Evolutionary conservation across 164 flowering plant species (phyloP).

Genomic region (grape (Vitis vinifera)): DNA sequence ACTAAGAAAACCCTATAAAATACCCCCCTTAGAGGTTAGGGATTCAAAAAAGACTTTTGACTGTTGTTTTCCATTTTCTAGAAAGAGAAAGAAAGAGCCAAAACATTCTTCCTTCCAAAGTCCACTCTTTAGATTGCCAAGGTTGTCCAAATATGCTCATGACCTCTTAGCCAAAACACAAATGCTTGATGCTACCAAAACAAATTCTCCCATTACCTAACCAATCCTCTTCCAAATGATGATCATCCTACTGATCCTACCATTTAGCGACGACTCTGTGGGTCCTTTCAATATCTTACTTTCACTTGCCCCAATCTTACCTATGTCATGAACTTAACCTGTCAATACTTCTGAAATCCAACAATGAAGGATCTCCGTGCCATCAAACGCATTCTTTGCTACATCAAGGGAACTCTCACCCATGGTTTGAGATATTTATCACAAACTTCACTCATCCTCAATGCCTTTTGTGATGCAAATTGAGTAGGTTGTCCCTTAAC

Average conservation of each 20-base stretch:
- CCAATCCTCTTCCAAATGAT: too few relatives aligned
- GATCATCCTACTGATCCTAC: background rate
- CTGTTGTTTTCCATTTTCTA: too few relatives aligned
- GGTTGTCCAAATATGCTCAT: too few relatives aligned
- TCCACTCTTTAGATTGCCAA: too few relatives aligned
- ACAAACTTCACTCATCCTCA: background rate
- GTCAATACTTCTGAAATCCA: slow-evolving; percentile 4
- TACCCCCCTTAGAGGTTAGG: too few relatives aligned
- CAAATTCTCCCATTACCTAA: background rate
- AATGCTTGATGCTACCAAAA: background rate
- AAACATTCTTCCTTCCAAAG: too few relatives aligned
- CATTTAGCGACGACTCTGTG: background rate
- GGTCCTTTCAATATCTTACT: slow-evolving; percentile 10
- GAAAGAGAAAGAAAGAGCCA: too few relatives aligned
- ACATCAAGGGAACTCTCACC: background rate
- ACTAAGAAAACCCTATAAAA: too few relatives aligned
- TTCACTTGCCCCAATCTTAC: slow-evolving; percentile 7
- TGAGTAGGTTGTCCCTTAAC: background rate
- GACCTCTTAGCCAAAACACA: background rate
- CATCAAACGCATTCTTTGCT: background rate
- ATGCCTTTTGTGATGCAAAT: background rate
- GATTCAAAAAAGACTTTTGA: too few relatives aligned
- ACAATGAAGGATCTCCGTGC: background rate
- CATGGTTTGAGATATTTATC: background rate
- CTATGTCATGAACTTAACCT: slow-evolving; percentile 1